These are phyloP conservation scores for Alternaria sp. DNA, from an alignment of 2,329 filamentous ascomycete genomes.

Conservation along the genomic window DNA sequence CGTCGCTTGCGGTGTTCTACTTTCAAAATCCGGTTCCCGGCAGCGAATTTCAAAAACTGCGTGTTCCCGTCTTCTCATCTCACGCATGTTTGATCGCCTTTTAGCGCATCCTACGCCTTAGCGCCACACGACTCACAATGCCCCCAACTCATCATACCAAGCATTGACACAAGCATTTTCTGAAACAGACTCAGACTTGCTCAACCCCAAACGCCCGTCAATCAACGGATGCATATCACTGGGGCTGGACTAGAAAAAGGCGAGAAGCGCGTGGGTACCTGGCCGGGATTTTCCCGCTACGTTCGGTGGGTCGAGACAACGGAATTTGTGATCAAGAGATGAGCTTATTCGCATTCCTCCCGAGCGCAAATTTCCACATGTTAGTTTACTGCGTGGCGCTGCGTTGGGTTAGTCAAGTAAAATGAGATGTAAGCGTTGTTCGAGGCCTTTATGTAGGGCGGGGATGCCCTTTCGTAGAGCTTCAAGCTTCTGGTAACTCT, in stretches of 20 bases:
- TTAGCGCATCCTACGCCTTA: constrained; percentile 29
- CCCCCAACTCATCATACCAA: constrained; percentile 17
- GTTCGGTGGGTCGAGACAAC: not conserved
- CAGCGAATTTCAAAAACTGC: not conserved
- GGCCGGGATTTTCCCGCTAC: not conserved
- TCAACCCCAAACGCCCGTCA: constrained; percentile 3
- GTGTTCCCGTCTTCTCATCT: constrained; percentile 34
- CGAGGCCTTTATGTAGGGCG: constrained; percentile 24
- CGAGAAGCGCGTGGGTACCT: constrained; percentile 1
- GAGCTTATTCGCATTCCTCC: constrained; percentile 24
- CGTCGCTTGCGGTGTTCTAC: not conserved
- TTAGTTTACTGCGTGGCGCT: constrained; percentile 8
- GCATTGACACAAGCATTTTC: constrained; percentile 15
- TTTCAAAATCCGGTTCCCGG: not conserved
- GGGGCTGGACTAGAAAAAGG: constrained; percentile 10
- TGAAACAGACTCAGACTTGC: constrained; percentile 19
- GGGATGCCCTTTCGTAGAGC: constrained; percentile 2
- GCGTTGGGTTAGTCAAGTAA: constrained; percentile 18
- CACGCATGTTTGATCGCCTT: constrained; percentile 42
- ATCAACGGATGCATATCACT: constrained; percentile 3
- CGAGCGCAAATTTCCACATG: constrained; percentile 28
- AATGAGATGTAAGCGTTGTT: constrained; percentile 16
- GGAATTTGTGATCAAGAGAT: constrained; percentile 11
- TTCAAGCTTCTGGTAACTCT: constrained; percentile 16
- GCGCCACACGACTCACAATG: constrained; percentile 12